phyloP scores from a whole-genome alignment of 257 asterid species.

The Capsicum baccatum region DNA sequence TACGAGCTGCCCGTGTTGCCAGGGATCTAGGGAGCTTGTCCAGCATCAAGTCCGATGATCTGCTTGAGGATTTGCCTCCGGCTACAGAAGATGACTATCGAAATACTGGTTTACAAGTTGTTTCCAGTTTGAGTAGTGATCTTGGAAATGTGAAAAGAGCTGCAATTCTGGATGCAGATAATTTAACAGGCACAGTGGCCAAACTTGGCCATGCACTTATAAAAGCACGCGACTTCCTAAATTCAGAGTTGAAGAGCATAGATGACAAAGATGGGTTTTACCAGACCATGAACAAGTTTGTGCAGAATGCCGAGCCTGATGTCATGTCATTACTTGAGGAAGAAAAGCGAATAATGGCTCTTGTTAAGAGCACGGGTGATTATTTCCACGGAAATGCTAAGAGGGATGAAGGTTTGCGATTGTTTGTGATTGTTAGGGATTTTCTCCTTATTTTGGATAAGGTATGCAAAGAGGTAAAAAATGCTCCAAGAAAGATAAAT shows the following conservation, averaged over 20 bases:
- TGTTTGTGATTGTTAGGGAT: conserved; percentile 76
- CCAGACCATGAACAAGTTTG: conserved; percentile 56
- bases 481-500: conserved; percentile 41
- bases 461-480: conserved; percentile 77
- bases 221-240: conserved; percentile 62
- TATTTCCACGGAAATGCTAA: conserved; percentile 87
- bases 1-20: conserved; percentile 68
- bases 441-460: conserved; percentile 72
- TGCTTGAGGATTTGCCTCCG: conserved; percentile 42
- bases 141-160: conserved; percentile 81
- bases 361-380: conserved; percentile 80
- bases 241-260: conserved; percentile 58
- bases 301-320: conserved; percentile 73
- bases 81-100: conserved; percentile 61
- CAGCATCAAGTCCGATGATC: conserved; percentile 54
- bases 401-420: conserved; percentile 85
- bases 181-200: conserved; percentile 60
- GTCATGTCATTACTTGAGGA: conserved; percentile 68
- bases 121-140: conserved; percentile 69
- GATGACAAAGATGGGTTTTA: conserved; percentile 65
- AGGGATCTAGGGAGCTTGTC: conserved; percentile 52
- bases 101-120: conserved; percentile 69
- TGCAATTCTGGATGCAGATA: conserved; percentile 65
- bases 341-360: conserved; percentile 81
- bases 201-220: conserved; percentile 59